Base-by-base conservation (phyloP, 2,329 filamentous ascomycete genomes). In the Tolypocladium album region DNA sequence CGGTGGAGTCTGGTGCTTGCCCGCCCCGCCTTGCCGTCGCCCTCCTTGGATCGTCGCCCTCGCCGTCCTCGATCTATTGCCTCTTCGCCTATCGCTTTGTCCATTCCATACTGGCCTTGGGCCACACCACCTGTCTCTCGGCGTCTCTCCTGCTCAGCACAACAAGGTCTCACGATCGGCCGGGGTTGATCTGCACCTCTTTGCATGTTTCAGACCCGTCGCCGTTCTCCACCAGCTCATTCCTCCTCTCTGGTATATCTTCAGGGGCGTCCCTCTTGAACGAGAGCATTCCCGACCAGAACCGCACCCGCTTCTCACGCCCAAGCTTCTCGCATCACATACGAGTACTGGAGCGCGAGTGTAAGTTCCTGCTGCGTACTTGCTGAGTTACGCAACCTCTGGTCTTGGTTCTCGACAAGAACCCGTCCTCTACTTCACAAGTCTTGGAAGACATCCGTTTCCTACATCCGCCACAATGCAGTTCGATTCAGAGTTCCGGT, bases 231-330 rank as follows among this genome's bases (percentile, higher is more conserved):
- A 64, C 66, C 66, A 63, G 63, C 65, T 66, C 73, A 75, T 74
- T 75, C 72, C 72, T 69, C 64, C 66, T 70, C 67, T 63, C 66
- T 66, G 66, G 66, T 76, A 76, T 76, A 76, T 75, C 72, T 76
- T 75, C 68, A 71, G 69, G 67, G 66, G 67, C 66, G 67, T 71
- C 71, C 72, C 67, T 72, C 72, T 64, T 68, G 64, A 65, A 65
- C 66, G 65, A 61, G 67, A 71, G 59, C 69, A 72, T 74, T 74
- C 71, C 70, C 69, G 67, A 67, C 68, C 67, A 70, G 66, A 70
- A 63, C 65, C 67, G 57, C 59, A 62, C 62, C 57, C 62, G 50
- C 62, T 31, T 53, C 39, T 59, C 43, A 58, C 59, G 59, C 45
- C 55, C 55, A 57, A 22, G 43, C 55, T 57, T 39, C 53, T 12